Conservation (phyloP, 2,329 filamentous ascomycete genomes). For the Fusarium sp. region DNA sequence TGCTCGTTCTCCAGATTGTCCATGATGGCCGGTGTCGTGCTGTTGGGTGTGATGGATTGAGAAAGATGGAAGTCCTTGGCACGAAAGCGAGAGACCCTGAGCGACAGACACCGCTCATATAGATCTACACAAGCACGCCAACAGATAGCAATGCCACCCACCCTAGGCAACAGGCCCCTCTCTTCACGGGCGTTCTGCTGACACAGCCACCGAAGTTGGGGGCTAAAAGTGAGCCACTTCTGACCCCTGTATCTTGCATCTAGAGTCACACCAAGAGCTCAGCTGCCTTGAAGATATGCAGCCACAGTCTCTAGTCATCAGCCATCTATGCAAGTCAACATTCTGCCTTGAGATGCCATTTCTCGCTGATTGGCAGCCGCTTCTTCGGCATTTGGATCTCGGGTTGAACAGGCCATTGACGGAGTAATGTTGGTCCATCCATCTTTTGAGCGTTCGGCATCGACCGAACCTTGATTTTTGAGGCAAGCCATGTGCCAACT, state of each 20-base stretch:
- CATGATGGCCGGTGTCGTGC: neutral
- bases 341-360: neutral
- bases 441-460: neutral
- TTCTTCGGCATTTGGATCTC: neutral
- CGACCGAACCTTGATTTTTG: neutral
- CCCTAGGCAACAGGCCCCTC: neutral
- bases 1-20: neutral
- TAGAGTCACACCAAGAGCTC: neutral
- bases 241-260: neutral
- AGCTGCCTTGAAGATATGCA: neutral
- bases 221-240: neutral
- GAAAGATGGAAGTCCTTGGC: neutral
- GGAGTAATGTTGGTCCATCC: neutral
- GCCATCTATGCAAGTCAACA: neutral
- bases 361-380: neutral
- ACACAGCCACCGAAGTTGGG: neutral
- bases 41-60: neutral
- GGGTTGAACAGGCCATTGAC: neutral
- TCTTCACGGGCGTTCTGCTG: neutral
- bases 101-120: neutral
- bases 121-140: neutral
- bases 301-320: neutral
- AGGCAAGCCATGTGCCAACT: neutral
- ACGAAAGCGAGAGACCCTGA: neutral
- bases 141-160: neutral